Conservation (phyloP, 257 asterid species). For the Rehmannia glutinosa region DNA sequence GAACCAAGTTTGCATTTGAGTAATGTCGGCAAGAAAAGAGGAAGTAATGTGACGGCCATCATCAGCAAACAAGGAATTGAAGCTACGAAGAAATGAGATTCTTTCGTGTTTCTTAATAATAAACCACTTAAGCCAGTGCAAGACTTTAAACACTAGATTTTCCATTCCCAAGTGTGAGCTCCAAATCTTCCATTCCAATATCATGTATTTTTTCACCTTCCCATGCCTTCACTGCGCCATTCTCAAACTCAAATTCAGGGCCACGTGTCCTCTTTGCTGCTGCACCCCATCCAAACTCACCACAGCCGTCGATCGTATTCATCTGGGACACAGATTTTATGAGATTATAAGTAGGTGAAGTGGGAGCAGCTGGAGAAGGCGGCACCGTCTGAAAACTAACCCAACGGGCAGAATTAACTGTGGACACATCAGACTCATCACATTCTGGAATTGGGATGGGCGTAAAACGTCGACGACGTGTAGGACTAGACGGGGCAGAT, state of each 20-base stretch:
- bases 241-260: conserved; percentile 68
- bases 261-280: conserved; percentile 53
- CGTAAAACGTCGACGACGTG: conserved; percentile 42
- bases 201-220: conserved; percentile 73
- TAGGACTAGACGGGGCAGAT: conserved; percentile 89
- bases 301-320: conserved; percentile 24
- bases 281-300: conserved; percentile 47
- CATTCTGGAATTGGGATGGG: conserved; percentile 83
- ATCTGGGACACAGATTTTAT: conserved; percentile 45
- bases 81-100: conserved; percentile 1
- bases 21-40: not conserved
- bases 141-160: conserved; percentile 29
- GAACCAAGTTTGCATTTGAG: not conserved
- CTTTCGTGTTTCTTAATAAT: not conserved
- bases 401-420: conserved; percentile 39
- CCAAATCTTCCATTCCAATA: conserved; percentile 64
- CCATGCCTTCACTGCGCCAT: conserved; percentile 68
- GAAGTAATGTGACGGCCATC: not conserved
- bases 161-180: conserved; percentile 69
- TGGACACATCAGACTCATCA: conserved; percentile 45
- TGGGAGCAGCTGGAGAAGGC: conserved; percentile 31
- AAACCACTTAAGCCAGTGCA: not conserved
- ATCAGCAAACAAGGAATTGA: conserved; percentile 5
- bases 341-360: conserved; percentile 67
- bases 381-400: conserved; percentile 39